Evolutionary conservation across 805 yeast species (phyloP).

Genomic region (Starmerella bombi): DNA sequence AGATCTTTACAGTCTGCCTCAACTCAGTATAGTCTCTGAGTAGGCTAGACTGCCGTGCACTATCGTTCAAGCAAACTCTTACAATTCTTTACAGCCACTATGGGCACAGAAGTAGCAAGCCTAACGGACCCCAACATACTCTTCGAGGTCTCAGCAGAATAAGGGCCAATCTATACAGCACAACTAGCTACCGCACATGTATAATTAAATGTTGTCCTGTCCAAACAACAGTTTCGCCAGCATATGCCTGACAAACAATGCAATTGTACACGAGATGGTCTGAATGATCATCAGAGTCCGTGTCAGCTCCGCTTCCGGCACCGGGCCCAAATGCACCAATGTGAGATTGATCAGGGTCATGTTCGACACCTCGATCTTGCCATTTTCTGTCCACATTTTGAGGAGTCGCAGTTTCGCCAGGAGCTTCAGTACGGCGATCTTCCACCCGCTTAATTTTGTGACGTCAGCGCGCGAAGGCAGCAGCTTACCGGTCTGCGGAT

Average conservation of each 20-base stretch:
- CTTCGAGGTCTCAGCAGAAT: no score
- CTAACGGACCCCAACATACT: no score
- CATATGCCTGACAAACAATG: slow-evolving; percentile 64
- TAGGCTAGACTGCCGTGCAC: no score
- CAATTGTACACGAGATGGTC: slow-evolving; percentile 48
- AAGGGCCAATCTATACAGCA: background rate
- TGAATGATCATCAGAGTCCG: slow-evolving; percentile 46
- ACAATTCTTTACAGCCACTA: no score
- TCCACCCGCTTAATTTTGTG: slow-evolving; percentile 18
- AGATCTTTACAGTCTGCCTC: no score
- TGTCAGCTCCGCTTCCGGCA: slow-evolving; percentile 72
- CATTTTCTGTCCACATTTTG: slow-evolving; percentile 28
- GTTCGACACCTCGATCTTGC: slow-evolving; percentile 45
- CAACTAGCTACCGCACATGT: background rate
- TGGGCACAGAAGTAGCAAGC: no score
- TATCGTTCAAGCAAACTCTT: no score
- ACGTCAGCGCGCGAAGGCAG: slow-evolving; percentile 46
- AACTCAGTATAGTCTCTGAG: no score
- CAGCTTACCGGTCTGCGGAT: slow-evolving; percentile 53
- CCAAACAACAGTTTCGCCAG: slow-evolving; percentile 81
- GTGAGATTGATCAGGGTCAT: slow-evolving; percentile 76
- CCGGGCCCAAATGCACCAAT: slow-evolving; percentile 79
- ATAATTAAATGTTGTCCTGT: slow-evolving; percentile 45
- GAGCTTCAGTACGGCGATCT: slow-evolving; percentile 29
- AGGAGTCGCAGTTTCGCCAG: slow-evolving; percentile 42